Conservation (phyloP, 2,329 filamentous ascomycete genomes). For the Apiospora saccharicola region DNA sequence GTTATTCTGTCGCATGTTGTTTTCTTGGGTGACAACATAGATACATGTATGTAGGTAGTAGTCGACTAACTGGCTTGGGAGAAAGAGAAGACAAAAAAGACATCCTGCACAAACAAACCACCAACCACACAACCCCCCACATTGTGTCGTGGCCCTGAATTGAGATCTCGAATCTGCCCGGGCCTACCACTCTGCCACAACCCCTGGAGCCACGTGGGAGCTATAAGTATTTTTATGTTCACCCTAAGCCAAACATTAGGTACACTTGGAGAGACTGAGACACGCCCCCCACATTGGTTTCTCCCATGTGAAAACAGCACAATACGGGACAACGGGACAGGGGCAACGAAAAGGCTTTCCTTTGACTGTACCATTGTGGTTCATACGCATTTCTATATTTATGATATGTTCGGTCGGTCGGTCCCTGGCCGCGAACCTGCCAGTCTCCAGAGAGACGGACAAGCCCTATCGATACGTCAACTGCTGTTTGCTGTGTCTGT, state of each 20-base stretch:
- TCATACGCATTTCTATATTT: not conserved
- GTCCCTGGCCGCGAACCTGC: not conserved
- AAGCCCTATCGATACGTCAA: not conserved
- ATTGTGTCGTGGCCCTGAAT: constrained; percentile 1
- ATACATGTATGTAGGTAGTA: not conserved
- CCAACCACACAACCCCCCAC: constrained; percentile 9
- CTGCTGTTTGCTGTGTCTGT: not conserved
- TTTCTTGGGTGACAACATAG: not conserved
- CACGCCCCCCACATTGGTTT: not conserved
- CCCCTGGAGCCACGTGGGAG: constrained; percentile 6
- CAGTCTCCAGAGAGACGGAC: not conserved
- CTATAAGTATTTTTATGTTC: not conserved
- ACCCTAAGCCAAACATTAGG: constrained; percentile 6
- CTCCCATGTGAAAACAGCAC: not conserved
- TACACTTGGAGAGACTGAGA: not conserved
- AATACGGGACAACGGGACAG: not conserved
- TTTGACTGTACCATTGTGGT: not conserved
- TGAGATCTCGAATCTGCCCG: constrained; percentile 7
- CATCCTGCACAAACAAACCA: not conserved
- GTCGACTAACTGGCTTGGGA: not conserved
- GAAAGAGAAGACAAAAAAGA: not conserved
- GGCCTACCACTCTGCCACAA: not conserved
- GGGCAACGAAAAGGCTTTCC: not conserved
- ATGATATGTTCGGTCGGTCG: not conserved
- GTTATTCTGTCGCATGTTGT: not conserved